Base-by-base conservation (phyloP, 148 eudicot genomes). In the Talinum fruticosum region DNA sequence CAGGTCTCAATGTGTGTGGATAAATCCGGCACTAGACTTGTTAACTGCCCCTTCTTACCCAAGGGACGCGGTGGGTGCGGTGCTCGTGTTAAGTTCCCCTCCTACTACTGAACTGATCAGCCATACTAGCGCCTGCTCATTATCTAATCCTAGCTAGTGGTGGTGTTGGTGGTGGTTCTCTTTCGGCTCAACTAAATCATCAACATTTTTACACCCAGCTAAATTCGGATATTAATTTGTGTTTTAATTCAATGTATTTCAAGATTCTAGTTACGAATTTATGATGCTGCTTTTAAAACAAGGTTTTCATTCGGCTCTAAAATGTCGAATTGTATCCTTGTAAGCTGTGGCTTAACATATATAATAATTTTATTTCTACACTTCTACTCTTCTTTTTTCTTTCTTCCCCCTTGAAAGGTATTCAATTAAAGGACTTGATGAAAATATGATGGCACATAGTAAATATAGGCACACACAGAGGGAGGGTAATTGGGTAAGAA, bases 1-100 rank as follows among this genome's bases (percentile, higher is more conserved):
- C 87, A 84, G 38, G 79, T 86, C 33, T 75, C 86, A 16, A 30
- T 86, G 70, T 86, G 89, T 72, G 79, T 82, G 5, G 89, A 84
- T 75, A 84, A 6, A 13, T 70, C 80, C 0, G 89, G 82, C 7
- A 74, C 67, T 35, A 77, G 35, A 10, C 83, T 86, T 37, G 73
- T 82, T 10, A 62, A 86, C 6, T 86, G 89, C 44, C 89, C 89
- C 2, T 83, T 76, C 6, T 29, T 79, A 34, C 89, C 87, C 24
- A 64, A 66, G 15, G 85, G 85, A 14, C 82, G 83, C 10, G 79
- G 84, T 29, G 76, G 69, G 6, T 84, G 89, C 47, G 53, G 24
- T 28, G 67, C 84, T 1, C 75, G 59, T 29, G 65, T 86, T 64
- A 74, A 82, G 54, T 84, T 90, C 14, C 87, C 94, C 6, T 59